Evolutionary conservation across 2,329 filamentous ascomycete genomes (phyloP).

Genomic region (Aaosphaeria pasadenensis): DNA sequence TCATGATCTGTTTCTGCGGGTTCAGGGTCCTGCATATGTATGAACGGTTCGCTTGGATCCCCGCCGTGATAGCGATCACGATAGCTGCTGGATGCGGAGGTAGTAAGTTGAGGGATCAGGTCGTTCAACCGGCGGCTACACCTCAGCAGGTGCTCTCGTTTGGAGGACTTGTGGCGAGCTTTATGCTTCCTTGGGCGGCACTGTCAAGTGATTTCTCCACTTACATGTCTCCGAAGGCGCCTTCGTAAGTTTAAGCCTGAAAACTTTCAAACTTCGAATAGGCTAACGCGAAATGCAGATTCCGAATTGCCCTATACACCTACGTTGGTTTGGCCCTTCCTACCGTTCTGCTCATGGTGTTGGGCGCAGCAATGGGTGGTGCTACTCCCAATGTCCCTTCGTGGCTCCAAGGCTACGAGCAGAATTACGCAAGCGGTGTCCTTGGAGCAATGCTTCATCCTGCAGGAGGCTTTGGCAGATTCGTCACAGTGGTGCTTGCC

Average conservation of each 20-base stretch:
- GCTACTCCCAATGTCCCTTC: conserved; percentile 53
- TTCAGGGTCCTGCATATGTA: conserved; percentile 56
- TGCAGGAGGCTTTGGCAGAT: conserved; percentile 60
- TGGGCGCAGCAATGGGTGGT: conserved; percentile 63
- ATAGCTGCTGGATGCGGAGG: conserved; percentile 57
- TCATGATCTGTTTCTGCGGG: conserved; percentile 62
- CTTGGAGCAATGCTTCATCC: conserved; percentile 58
- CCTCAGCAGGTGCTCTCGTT: conserved; percentile 53
- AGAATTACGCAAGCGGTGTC: conserved; percentile 56
- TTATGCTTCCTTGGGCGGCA: conserved; percentile 61
- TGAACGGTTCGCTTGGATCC: conserved; percentile 58
- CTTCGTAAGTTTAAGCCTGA: conserved; percentile 39
- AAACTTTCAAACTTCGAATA: background rate
- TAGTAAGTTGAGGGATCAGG: conserved; percentile 49
- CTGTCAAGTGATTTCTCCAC: conserved; percentile 60
- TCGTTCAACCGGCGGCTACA: conserved; percentile 40
- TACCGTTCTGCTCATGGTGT: conserved; percentile 58
- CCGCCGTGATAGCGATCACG: conserved; percentile 53
- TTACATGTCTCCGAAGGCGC: conserved; percentile 57
- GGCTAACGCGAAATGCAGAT: conserved; percentile 2
- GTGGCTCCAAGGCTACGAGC: conserved; percentile 55
- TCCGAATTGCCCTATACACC: conserved; percentile 53
- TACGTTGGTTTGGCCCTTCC: conserved; percentile 56
- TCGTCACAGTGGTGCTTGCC: conserved; percentile 58
- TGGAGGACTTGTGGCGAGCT: conserved; percentile 60